These are phyloP conservation scores for Phytophthora lateralis DNA, from an alignment of 352 stramenopile genomes.

Conservation along the genomic window DNA sequence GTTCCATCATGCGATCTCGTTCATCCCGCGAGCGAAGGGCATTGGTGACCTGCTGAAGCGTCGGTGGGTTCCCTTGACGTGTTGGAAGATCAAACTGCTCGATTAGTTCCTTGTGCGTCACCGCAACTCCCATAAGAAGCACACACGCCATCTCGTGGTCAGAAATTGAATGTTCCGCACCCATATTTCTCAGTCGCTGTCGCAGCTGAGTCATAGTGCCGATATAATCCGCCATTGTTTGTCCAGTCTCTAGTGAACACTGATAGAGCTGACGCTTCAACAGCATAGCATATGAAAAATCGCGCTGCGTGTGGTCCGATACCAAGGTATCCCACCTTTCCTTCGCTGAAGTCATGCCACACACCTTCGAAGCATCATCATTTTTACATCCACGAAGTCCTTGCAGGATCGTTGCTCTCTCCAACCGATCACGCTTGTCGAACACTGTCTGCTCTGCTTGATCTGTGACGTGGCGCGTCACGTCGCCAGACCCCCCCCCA, in stretches of 20 bases:
- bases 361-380: conserved; percentile 8
- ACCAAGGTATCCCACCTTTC: conserved; percentile 4
- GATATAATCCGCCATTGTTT: conserved; percentile 6
- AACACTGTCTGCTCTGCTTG: neutral
- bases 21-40: conserved; percentile 7
- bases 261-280: conserved; percentile 3
- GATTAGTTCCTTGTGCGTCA: conserved; percentile 4
- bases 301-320: conserved; percentile 7
- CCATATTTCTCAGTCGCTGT: conserved; percentile 8
- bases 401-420: neutral
- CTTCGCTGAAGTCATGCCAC: neutral
- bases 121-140: neutral
- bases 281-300: conserved; percentile 9
- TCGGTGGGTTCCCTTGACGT: conserved; percentile 9
- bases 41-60: conserved; percentile 11
- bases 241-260: neutral
- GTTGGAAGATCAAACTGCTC: conserved; percentile 14
- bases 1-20: conserved; percentile 2
- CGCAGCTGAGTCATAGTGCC: conserved; percentile 2
- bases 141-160: conserved; percentile 6
- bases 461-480: neutral
- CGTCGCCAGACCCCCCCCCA: neutral
- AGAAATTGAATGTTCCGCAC: neutral
- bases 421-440: neutral
- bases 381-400: conserved; percentile 4